phyloP scores from a whole-genome alignment of 2,329 filamentous ascomycete species.

The Calonectria henricotiae region DNA sequence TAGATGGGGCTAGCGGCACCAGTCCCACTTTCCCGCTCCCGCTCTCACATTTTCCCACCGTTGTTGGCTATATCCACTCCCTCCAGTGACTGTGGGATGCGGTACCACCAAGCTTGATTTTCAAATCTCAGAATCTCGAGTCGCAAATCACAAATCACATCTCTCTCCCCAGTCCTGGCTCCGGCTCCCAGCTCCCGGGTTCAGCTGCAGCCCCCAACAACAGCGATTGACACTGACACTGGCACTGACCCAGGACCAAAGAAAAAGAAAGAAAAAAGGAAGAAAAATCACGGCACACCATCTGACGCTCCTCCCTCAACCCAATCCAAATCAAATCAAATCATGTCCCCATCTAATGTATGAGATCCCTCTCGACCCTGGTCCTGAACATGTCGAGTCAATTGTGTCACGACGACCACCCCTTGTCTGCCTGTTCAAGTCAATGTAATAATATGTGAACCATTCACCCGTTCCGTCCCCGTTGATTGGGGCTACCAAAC shows the following conservation, averaged over 20 bases:
- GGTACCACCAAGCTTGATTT: conserved; percentile 13
- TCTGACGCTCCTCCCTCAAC: neutral
- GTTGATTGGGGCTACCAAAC: neutral
- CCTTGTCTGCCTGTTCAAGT: neutral
- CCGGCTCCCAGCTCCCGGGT: conserved; percentile 22
- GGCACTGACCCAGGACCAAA: too few species aligned
- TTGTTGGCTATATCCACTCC: conserved; percentile 36
- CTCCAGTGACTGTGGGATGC: neutral
- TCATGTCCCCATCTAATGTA: conserved; percentile 20
- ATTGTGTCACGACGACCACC: conserved; percentile 22
- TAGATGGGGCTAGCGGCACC: conserved; percentile 2
- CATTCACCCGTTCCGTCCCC: conserved; percentile 22
- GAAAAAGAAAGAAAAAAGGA: neutral
- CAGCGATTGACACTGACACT: neutral
- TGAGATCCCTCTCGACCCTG: conserved; percentile 13
- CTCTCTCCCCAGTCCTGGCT: conserved; percentile 1
- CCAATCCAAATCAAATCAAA: too few species aligned
- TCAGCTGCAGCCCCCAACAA: conserved; percentile 20
- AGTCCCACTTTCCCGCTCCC: conserved; percentile 37
- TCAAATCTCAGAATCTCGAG: conserved; percentile 23
- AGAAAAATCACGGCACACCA: conserved; percentile 3
- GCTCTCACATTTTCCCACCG: conserved; percentile 32
- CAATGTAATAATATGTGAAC: conserved; percentile 2
- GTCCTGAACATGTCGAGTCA: conserved; percentile 23
- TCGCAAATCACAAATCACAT: conserved; percentile 20